Conservation (phyloP, 2,329 filamentous ascomycete genomes). For the Fusarium lateritium region DNA sequence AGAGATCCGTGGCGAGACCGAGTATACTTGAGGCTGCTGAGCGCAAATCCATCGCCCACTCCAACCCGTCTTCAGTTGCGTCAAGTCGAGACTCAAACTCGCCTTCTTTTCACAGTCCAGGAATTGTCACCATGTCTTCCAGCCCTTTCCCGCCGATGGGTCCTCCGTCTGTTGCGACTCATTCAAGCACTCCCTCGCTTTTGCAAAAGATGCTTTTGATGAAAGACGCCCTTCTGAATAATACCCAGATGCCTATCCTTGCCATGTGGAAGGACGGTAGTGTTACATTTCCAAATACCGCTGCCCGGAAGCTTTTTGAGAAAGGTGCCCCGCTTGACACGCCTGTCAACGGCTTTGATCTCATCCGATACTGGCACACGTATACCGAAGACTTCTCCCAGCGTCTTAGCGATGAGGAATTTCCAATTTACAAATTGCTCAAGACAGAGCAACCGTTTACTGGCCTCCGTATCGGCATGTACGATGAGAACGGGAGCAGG, state of each 20-base stretch:
- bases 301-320: conserved; percentile 68
- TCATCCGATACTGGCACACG: conserved; percentile 72
- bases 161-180: conserved; percentile 69
- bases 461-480: conserved; percentile 74
- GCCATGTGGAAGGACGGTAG: conserved; percentile 87
- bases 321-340: conserved; percentile 58
- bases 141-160: conserved; percentile 77
- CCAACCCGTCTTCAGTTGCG: conserved; percentile 62
- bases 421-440: conserved; percentile 76
- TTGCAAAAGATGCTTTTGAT: conserved; percentile 81
- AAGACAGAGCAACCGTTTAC: conserved; percentile 72
- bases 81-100: conserved; percentile 65
- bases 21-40: conserved; percentile 63
- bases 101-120: conserved; percentile 66
- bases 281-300: conserved; percentile 80
- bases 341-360: conserved; percentile 65
- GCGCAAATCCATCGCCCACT: conserved; percentile 60
- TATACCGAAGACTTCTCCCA: conserved; percentile 78
- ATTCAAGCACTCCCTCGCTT: conserved; percentile 73
- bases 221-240: conserved; percentile 84
- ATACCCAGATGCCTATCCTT: conserved; percentile 80
- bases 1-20: conserved; percentile 58
- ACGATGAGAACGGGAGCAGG: conserved; percentile 65
- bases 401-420: conserved; percentile 70
- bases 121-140: conserved; percentile 65